A percentile compares a stretch with the other conserved stretches of the same genome.
Evolutionary conservation across 176 grass and related monocot species (phyloP).

Genomic region (Zea luxurians): DNA sequence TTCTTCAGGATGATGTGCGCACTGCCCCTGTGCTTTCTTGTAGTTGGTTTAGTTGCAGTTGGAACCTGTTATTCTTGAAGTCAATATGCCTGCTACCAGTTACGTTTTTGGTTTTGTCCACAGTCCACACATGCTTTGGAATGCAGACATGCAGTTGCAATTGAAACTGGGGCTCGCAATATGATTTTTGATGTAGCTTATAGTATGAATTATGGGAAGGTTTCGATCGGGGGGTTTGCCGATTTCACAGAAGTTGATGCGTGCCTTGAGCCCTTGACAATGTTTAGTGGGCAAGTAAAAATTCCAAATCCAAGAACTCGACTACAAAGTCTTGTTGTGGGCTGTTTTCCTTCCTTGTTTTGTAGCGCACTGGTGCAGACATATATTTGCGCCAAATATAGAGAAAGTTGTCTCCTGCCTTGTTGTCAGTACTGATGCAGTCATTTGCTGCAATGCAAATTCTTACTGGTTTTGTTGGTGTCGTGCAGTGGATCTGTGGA

Average conservation of each 20-base stretch:
- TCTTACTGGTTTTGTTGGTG: not conserved
- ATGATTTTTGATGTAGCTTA: not conserved
- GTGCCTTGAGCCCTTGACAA: not conserved
- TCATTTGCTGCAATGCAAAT: not conserved
- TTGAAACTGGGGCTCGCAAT: not conserved
- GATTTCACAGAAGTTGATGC: not conserved
- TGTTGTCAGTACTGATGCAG: not conserved
- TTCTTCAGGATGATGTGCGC: not conserved
- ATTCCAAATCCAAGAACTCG: not conserved
- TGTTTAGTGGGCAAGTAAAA: not conserved
- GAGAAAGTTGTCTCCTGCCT: not conserved
- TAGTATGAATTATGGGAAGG: not conserved
- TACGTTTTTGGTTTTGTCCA: not conserved
- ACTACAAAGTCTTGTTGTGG: not conserved
- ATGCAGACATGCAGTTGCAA: not conserved
- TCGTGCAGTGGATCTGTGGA: not conserved
- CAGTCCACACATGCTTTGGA: not conserved
- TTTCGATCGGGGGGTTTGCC: not conserved
- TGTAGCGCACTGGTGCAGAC: not conserved
- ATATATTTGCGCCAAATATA: not conserved
- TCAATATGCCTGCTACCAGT: not conserved
- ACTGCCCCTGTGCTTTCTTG: not conserved
- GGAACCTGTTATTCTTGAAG: not conserved
- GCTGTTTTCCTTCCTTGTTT: not conserved
- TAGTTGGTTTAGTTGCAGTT: not conserved